A percentile compares a stretch with the other conserved stretches of the same genome.
These are phyloP conservation scores for Sugiyamaella grinbergsii DNA, from an alignment of 1,139 yeast species.

Conservation along the genomic window DNA sequence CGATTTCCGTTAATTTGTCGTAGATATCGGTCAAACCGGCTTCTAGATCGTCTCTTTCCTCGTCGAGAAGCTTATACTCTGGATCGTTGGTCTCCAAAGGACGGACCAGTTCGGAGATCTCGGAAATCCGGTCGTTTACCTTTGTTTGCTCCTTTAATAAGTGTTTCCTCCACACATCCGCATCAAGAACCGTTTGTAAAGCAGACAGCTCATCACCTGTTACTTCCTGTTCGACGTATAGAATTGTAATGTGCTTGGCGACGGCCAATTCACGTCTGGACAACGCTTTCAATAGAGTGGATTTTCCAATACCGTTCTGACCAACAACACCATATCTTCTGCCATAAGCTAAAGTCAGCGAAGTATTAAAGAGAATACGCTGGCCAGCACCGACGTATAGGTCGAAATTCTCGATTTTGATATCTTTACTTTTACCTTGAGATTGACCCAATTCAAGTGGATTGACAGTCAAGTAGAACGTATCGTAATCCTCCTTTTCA, in stretches of 20 bases:
- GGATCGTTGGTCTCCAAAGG: slow-evolving; percentile 62
- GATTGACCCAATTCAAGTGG: slow-evolving; percentile 82
- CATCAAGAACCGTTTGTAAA: slow-evolving; percentile 90
- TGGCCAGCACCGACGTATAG: slow-evolving; percentile 94
- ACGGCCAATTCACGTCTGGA: slow-evolving; percentile 91
- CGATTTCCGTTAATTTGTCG: slow-evolving; percentile 86
- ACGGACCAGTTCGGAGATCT: slow-evolving; percentile 66
- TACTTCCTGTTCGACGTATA: slow-evolving; percentile 97
- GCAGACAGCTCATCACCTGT: slow-evolving; percentile 91
- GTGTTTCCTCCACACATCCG: slow-evolving; percentile 98
- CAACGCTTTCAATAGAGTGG: slow-evolving; percentile 85
- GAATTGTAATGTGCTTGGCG: slow-evolving; percentile 91
- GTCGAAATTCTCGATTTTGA: slow-evolving; percentile 89
- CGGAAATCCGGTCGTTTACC: slow-evolving; percentile 71
- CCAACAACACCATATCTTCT: slow-evolving; percentile 97
- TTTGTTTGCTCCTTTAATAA: slow-evolving; percentile 73
- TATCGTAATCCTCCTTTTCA: slow-evolving; percentile 76
- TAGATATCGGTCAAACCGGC: slow-evolving; percentile 73
- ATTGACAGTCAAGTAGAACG: slow-evolving; percentile 90
- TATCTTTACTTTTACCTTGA: slow-evolving; percentile 94
- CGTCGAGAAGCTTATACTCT: slow-evolving; percentile 78
- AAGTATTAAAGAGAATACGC: slow-evolving; percentile 86
- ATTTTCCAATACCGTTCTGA: slow-evolving; percentile 99
- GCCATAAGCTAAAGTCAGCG: slow-evolving; percentile 84
- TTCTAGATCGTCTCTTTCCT: slow-evolving; percentile 86